Percentiles rank a stretch among this genome's conserved stretches.
phyloP scores from a whole-genome alignment of 768 basidiomycete species.

The Pulveroboletus frians region DNA sequence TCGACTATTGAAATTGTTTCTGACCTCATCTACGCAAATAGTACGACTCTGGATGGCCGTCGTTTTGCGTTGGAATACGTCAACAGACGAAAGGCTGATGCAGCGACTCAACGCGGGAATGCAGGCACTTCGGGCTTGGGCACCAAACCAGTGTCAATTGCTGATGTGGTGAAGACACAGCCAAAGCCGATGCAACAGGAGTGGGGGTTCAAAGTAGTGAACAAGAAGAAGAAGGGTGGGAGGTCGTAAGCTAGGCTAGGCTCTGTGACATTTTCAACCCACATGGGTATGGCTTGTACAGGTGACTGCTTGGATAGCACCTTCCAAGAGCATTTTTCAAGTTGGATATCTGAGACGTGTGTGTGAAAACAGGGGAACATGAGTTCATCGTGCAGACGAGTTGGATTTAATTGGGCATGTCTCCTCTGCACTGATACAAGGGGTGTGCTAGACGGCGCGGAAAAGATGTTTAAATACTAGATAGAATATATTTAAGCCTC shows the following conservation, averaged over 20 bases:
- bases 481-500: constrained; percentile 18
- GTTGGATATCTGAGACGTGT: background rate
- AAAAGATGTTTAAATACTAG: constrained; percentile 10
- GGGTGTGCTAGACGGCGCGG: too few relatives aligned
- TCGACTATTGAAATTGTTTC: constrained; percentile 88
- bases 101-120: constrained; percentile 47
- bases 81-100: constrained; percentile 80
- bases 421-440: background rate
- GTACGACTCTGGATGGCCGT: constrained; percentile 90
- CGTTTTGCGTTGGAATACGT: constrained; percentile 93
- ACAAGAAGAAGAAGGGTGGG: constrained; percentile 89
- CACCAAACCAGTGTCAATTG: constrained; percentile 64
- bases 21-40: constrained; percentile 91
- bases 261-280: background rate
- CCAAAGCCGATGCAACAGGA: constrained; percentile 72
- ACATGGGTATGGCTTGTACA: constrained; percentile 10
- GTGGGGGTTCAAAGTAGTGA: constrained; percentile 92
- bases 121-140: constrained; percentile 29
- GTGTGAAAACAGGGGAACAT: background rate
- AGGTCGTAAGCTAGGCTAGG: constrained; percentile 36
- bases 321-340: constrained; percentile 1
- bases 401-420: background rate
- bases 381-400: background rate
- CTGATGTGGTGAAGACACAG: constrained; percentile 86
- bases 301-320: constrained; percentile 23